Conservation (phyloP, 306 rosid species). For the Quercus ilex region DNA sequence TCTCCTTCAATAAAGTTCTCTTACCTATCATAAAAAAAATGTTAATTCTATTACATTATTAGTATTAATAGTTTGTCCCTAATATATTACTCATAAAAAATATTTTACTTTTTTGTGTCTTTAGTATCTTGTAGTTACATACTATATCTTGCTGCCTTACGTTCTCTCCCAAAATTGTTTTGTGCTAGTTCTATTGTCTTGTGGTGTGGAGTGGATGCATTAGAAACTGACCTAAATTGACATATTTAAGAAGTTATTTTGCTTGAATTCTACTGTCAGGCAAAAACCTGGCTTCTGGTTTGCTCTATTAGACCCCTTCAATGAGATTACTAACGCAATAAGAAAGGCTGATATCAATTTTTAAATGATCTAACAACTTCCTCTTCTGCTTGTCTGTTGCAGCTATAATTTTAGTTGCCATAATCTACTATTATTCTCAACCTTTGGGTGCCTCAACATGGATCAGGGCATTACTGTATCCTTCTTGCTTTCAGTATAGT, state of each 20-base stretch:
- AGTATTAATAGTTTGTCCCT: too few relatives aligned
- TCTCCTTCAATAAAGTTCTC: too few relatives aligned
- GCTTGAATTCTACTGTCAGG: neutral
- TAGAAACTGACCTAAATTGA: neutral
- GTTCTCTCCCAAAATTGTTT: neutral
- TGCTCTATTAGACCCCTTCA: neutral
- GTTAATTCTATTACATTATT: too few relatives aligned
- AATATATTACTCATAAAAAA: too few relatives aligned
- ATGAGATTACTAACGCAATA: constrained; percentile 2
- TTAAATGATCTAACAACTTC: constrained; percentile 29
- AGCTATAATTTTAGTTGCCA: constrained; percentile 74
- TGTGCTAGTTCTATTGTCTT: neutral
- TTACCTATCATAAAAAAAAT: too few relatives aligned
- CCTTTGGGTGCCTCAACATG: constrained; percentile 66
- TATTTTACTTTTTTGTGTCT: neutral
- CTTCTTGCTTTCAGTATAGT: constrained; percentile 34
- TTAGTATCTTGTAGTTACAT: neutral
- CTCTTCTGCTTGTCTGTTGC: constrained; percentile 36
- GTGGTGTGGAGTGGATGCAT: neutral
- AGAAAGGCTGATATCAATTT: constrained; percentile 13
- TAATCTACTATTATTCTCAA: constrained; percentile 87
- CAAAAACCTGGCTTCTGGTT: neutral
- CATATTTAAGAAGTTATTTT: neutral
- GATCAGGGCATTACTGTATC: constrained; percentile 88
- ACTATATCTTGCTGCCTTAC: neutral